phyloP scores from a whole-genome alignment of 116 monocot genomes.

The Iris pallida region DNA sequence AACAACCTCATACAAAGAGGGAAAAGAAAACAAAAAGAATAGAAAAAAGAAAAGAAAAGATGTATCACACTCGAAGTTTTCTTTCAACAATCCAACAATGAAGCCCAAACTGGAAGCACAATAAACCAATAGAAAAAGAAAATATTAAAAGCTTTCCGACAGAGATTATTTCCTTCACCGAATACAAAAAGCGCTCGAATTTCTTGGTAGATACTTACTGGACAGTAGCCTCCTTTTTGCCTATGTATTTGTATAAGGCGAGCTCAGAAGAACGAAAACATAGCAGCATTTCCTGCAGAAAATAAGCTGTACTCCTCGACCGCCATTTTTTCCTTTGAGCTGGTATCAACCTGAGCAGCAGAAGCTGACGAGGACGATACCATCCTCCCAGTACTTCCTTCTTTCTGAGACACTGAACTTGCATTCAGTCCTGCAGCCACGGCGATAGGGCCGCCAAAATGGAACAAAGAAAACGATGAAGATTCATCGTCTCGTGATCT shows the following conservation, averaged over 20 bases:
- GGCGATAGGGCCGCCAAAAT: constrained; percentile 68
- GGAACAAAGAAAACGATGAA: constrained; percentile 80
- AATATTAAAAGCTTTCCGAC: background rate
- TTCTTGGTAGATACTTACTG: constrained; percentile 2
- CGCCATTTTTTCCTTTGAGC: constrained; percentile 5
- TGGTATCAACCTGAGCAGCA: too few species aligned
- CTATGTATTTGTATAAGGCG: background rate
- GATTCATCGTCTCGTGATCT: constrained; percentile 17
- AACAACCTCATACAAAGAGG: background rate
- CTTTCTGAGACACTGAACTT: background rate
- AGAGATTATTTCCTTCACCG: background rate
- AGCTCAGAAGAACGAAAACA: constrained; percentile 14
- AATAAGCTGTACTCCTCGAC: constrained; percentile 16
- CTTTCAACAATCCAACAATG: background rate
- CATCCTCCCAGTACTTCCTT: too few species aligned
- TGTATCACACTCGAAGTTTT: background rate
- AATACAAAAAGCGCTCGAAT: background rate
- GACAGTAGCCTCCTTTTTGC: background rate
- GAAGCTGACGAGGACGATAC: too few species aligned
- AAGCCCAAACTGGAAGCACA: background rate
- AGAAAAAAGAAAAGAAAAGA: background rate
- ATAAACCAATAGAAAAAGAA: background rate
- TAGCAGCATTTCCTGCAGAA: constrained; percentile 1
- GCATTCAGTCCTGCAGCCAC: constrained; percentile 19
- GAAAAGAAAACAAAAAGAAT: background rate